These are phyloP conservation scores for Caloboletus firmus DNA, from an alignment of 1,284 basidiomycete species.

Conservation along the genomic window DNA sequence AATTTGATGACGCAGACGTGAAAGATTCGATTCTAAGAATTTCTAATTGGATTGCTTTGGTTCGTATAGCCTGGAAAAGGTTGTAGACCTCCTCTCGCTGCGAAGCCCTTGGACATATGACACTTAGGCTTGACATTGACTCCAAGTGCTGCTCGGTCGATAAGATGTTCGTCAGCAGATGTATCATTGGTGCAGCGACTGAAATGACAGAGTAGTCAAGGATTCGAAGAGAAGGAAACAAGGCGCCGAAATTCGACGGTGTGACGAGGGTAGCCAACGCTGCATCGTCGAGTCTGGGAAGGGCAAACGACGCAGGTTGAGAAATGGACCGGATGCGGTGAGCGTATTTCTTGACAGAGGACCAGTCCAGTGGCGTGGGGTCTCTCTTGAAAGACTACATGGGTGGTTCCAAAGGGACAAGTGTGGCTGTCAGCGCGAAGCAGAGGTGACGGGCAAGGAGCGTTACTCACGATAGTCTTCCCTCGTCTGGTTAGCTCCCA, in stretches of 20 bases:
- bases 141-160: slow-evolving; percentile 19
- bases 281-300: slow-evolving; percentile 29
- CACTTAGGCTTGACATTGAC: slow-evolving; percentile 23
- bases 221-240: slow-evolving; percentile 30
- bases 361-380: slow-evolving; percentile 25
- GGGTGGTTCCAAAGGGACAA: background rate
- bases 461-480: slow-evolving; percentile 28
- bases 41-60: slow-evolving; percentile 21
- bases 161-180: slow-evolving; percentile 22
- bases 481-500: slow-evolving; percentile 24
- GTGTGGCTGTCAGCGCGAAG: slow-evolving; percentile 1
- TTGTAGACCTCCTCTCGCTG: slow-evolving; percentile 17
- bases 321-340: slow-evolving; percentile 26
- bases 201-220: slow-evolving; percentile 33
- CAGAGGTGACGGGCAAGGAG: background rate
- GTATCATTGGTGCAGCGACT: slow-evolving; percentile 19
- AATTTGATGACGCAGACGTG: slow-evolving; percentile 6
- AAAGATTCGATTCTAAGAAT: slow-evolving; percentile 30
- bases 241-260: slow-evolving; percentile 18
- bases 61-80: slow-evolving; percentile 26
- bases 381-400: slow-evolving; percentile 26
- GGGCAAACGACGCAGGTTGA: slow-evolving; percentile 23
- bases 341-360: slow-evolving; percentile 24
- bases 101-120: slow-evolving; percentile 29
- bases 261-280: slow-evolving; percentile 21